A percentile compares a stretch with the other conserved stretches of the same genome.
Conservation (phyloP, 2,329 filamentous ascomycete species). For the Cryphonectria japonica region DNA sequence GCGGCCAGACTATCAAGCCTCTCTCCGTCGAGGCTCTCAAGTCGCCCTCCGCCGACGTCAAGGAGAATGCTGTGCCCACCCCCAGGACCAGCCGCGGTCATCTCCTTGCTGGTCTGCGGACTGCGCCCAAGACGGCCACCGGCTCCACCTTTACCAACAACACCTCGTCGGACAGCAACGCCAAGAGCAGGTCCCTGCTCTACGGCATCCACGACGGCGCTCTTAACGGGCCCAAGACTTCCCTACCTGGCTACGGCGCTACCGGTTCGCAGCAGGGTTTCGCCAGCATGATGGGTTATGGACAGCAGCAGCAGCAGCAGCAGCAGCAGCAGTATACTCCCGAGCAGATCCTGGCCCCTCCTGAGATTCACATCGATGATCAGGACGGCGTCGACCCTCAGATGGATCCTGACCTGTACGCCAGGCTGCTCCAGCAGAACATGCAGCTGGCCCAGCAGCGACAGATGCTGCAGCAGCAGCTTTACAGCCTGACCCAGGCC, state of each 20-base stretch:
- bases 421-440: conserved; percentile 88
- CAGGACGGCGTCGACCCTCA: conserved; percentile 63
- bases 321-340: conserved; percentile 63
- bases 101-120: conserved; percentile 88
- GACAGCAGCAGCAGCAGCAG: conserved; percentile 31
- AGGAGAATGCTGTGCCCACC: conserved; percentile 72
- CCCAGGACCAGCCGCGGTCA: conserved; percentile 95
- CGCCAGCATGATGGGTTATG: conserved; percentile 35
- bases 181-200: conserved; percentile 47
- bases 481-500: conserved; percentile 80
- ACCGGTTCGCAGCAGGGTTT: conserved; percentile 38
- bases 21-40: conserved; percentile 77
- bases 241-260: conserved; percentile 52
- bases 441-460: conserved; percentile 92
- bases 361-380: conserved; percentile 74
- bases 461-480: conserved; percentile 91
- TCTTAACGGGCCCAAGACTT: conserved; percentile 59
- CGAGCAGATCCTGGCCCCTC: conserved; percentile 88
- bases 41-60: conserved; percentile 64
- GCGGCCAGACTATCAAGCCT: conserved; percentile 87
- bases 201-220: conserved; percentile 49
- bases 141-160: conserved; percentile 64
- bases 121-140: conserved; percentile 85
- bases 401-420: conserved; percentile 85
- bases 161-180: conserved; percentile 42